Conservation (phyloP, 2,329 filamentous ascomycete species). For the Fonsecaea pedrosoi region DNA sequence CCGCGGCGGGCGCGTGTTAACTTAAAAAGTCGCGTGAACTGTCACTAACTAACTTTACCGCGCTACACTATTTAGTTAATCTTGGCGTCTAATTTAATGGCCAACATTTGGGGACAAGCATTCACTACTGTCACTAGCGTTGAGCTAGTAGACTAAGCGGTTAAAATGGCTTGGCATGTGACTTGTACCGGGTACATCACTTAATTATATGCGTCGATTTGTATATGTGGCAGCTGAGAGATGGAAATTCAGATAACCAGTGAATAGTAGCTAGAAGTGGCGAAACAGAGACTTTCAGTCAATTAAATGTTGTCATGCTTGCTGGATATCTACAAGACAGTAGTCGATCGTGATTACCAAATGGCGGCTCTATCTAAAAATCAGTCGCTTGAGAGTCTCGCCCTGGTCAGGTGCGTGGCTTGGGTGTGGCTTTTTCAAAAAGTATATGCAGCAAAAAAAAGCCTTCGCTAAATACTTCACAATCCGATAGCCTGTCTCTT, state of each 20-base stretch:
- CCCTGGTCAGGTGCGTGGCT: neutral
- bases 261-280: neutral
- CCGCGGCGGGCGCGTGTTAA: slow-evolving; percentile 15
- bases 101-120: no score
- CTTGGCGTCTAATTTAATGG: neutral
- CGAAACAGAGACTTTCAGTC: neutral
- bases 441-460: slow-evolving; percentile 29
- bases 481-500: slow-evolving; percentile 3
- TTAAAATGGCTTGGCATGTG: no score
- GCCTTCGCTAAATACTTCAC: slow-evolving; percentile 26
- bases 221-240: no score
- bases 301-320: neutral
- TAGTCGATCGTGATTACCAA: neutral
- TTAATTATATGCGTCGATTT: no score
- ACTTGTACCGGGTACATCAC: no score
- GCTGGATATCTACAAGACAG: neutral
- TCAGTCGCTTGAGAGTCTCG: neutral
- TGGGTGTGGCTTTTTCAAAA: slow-evolving; percentile 24
- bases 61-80: neutral
- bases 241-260: no score
- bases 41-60: neutral
- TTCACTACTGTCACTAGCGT: no score
- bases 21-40: slow-evolving; percentile 23
- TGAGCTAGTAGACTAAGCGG: no score
- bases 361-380: neutral